Conservation (phyloP, 495 filamentous ascomycete genomes). For the Podospora anserina region DNA sequence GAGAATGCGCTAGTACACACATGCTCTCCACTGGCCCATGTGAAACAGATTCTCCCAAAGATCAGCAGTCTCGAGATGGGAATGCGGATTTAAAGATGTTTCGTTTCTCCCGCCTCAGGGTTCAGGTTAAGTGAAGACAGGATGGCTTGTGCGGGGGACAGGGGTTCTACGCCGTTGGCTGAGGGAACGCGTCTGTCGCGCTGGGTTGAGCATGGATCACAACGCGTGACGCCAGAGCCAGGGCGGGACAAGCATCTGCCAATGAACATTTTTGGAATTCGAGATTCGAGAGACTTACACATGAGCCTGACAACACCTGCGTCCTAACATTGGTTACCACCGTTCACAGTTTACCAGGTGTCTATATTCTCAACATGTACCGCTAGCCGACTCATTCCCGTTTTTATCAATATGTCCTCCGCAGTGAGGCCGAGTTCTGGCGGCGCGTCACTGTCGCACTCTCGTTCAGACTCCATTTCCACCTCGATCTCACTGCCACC, state of each 20-base stretch:
- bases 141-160: not conserved
- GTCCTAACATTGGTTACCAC: not conserved
- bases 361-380: constrained; percentile 12
- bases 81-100: not conserved
- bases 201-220: not conserved
- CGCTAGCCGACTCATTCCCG: constrained; percentile 24
- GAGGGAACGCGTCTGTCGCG: constrained; percentile 4
- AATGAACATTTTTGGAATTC: constrained; percentile 1
- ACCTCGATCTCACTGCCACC: constrained; percentile 13
- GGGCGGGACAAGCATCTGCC: constrained; percentile 6
- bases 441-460: constrained; percentile 27
- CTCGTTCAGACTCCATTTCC: constrained; percentile 12
- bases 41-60: not conserved
- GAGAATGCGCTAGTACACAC: not conserved
- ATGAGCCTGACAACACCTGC: not conserved
- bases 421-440: constrained; percentile 27
- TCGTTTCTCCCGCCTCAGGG: not conserved
- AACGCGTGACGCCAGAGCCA: constrained; percentile 20
- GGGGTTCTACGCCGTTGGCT: not conserved
- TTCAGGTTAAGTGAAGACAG: not conserved
- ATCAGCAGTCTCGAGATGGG: not conserved
- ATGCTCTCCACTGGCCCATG: not conserved
- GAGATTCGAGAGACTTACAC: not conserved
- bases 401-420: constrained; percentile 36
- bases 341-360: not conserved